These are phyloP conservation scores for Bassia scoparia DNA, from an alignment of 148 eudicot species.

Conservation along the genomic window DNA sequence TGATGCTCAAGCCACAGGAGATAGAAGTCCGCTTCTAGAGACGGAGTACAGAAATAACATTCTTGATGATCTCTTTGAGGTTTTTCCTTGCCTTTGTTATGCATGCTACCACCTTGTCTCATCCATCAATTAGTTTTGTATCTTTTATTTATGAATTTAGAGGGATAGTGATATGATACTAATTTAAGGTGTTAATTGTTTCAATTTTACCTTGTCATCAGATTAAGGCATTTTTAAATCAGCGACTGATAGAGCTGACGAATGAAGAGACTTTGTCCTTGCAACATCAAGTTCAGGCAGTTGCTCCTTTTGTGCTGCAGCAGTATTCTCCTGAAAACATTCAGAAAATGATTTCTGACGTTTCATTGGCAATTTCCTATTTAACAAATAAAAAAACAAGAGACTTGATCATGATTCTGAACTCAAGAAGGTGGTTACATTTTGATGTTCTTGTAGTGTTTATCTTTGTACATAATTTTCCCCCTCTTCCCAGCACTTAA, in stretches of 20 bases:
- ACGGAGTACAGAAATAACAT: constrained; percentile 81
- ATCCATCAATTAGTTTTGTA: background rate
- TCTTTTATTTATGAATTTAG: background rate
- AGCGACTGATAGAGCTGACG: constrained; percentile 65
- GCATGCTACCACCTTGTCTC: background rate
- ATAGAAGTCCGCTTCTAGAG: constrained; percentile 80
- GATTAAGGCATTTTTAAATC: constrained; percentile 84
- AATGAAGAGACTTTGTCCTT: constrained; percentile 77
- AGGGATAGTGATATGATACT: background rate
- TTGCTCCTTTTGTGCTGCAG: constrained; percentile 85
- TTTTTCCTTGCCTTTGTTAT: constrained; percentile 20
- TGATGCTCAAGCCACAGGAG: constrained; percentile 35
- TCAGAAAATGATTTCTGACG: constrained; percentile 72
- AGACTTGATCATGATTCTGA: constrained; percentile 89
- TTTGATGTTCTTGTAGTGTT: constrained; percentile 2
- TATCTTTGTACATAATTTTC: background rate
- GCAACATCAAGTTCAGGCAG: constrained; percentile 95
- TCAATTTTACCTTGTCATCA: constrained; percentile 25
- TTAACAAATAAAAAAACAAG: constrained; percentile 77
- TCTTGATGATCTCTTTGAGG: constrained; percentile 97
- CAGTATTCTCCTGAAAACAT: constrained; percentile 73
- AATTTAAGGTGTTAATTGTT: constrained; percentile 6
- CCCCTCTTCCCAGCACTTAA: too few species aligned
- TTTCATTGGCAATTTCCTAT: constrained; percentile 59
- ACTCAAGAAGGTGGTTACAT: constrained; percentile 71